phyloP scores from a whole-genome alignment of 768 basidiomycete genomes.

The Tricholoma flavovirens region DNA sequence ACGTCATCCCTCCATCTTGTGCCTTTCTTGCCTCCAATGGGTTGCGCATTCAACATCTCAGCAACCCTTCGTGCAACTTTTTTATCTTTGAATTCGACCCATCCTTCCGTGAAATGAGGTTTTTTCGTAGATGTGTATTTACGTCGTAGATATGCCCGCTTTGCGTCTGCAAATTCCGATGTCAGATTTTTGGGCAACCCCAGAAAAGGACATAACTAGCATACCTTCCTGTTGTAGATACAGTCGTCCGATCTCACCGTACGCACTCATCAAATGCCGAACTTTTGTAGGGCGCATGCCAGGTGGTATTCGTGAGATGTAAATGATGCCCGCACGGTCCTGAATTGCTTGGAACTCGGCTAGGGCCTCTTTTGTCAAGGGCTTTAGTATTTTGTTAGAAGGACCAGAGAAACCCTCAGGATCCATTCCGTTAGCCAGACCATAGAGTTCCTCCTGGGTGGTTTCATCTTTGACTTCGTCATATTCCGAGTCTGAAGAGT shows the following conservation, averaged over 20 bases:
- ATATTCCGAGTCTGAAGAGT: not conserved
- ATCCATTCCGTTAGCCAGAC: conserved; percentile 46
- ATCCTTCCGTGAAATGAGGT: conserved; percentile 90
- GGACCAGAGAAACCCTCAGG: conserved; percentile 55
- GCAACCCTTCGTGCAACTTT: conserved; percentile 84
- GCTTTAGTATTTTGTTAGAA: conserved; percentile 57
- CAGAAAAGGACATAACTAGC: conserved; percentile 10
- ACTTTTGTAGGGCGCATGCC: conserved; percentile 98
- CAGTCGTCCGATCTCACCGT: conserved; percentile 88
- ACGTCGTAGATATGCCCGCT: conserved; percentile 76
- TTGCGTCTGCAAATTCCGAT: conserved; percentile 51
- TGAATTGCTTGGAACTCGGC: conserved; percentile 70
- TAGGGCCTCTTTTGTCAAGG: conserved; percentile 68
- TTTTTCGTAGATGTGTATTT: conserved; percentile 83
- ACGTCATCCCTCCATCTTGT: conserved; percentile 92
- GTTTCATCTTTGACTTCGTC: not conserved
- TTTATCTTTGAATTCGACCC: conserved; percentile 98
- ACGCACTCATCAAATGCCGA: conserved; percentile 83
- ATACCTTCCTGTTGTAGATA: conserved; percentile 91
- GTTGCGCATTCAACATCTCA: conserved; percentile 92
- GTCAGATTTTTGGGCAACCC: not conserved
- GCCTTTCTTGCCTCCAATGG: conserved; percentile 92
- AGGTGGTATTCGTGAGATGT: conserved; percentile 94
- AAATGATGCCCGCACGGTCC: conserved; percentile 79
- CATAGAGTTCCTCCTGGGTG: conserved; percentile 5